Conservation (phyloP, 257 asterid genomes). For the Paraleonurus japonicus region DNA sequence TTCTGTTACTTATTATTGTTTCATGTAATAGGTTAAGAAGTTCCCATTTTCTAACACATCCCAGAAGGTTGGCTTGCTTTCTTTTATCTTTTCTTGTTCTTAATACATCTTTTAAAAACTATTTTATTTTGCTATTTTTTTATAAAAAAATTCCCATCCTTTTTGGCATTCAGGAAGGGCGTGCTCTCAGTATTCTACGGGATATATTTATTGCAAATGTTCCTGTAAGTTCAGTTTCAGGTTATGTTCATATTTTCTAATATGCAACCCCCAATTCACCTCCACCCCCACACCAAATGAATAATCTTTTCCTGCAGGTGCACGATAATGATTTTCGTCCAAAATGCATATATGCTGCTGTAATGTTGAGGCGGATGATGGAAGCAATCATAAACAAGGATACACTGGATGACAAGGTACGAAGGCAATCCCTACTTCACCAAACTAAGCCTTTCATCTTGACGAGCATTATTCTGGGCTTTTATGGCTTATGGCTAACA, state of each 20-base stretch:
- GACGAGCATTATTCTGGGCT: not conserved
- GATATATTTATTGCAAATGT: conserved; percentile 74
- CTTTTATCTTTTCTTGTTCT: not conserved
- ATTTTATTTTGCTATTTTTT: conserved; percentile 15
- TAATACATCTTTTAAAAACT: not conserved
- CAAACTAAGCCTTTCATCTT: conserved; percentile 8
- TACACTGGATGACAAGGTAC: conserved; percentile 95
- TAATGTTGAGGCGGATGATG: conserved; percentile 96
- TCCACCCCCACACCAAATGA: not conserved
- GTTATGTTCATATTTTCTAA: conserved; percentile 17
- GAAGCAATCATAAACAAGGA: conserved; percentile 95
- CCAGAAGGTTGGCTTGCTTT: conserved; percentile 41
- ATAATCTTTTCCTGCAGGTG: conserved; percentile 42
- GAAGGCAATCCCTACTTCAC: not conserved
- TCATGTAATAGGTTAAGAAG: conserved; percentile 52
- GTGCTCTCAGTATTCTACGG: conserved; percentile 58
- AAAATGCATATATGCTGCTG: conserved; percentile 92
- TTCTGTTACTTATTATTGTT: conserved; percentile 26
- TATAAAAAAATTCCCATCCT: not conserved
- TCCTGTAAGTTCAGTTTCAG: conserved; percentile 54
- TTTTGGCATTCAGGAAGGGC: conserved; percentile 55
- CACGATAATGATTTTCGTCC: conserved; percentile 67
- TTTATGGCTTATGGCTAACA: conserved; percentile 12
- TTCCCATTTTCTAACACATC: conserved; percentile 21
- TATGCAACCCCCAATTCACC: conserved; percentile 6